These are phyloP conservation scores for Thalassia testudinum DNA, from an alignment of 116 monocot species.

Conservation along the genomic window DNA sequence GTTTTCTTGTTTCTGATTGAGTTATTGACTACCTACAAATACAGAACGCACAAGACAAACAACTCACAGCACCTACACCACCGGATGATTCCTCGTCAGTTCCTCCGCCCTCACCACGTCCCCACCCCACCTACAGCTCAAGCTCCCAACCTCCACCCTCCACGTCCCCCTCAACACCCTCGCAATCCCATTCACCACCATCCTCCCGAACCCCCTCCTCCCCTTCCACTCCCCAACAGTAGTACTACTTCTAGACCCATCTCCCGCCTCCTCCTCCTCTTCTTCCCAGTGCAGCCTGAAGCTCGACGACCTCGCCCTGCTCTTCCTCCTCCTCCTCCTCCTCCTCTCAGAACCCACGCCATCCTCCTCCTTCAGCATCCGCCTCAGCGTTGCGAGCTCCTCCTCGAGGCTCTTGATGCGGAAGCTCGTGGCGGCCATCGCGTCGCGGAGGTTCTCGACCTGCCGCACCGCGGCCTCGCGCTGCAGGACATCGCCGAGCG, in stretches of 20 bases:
- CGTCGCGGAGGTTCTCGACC: slow-evolving; percentile 30
- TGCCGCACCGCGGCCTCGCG: slow-evolving; percentile 49
- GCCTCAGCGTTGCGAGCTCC: slow-evolving; percentile 38
- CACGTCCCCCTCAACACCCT: slow-evolving; percentile 24
- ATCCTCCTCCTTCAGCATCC: slow-evolving; percentile 27
- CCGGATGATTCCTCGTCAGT: slow-evolving; percentile 1
- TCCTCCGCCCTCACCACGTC: neutral
- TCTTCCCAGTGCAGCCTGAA: slow-evolving; percentile 22
- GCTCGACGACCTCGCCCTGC: slow-evolving; percentile 23
- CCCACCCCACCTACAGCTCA: slow-evolving; percentile 1
- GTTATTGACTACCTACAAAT: too few relatives aligned
- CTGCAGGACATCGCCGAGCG: slow-evolving; percentile 58
- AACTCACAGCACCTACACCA: too few relatives aligned
- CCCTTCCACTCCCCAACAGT: neutral
- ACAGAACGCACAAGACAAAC: too few relatives aligned
- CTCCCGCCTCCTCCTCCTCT: too few relatives aligned
- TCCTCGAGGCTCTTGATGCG: slow-evolving; percentile 54
- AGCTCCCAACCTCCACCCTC: slow-evolving; percentile 4
- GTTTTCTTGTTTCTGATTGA: too few relatives aligned
- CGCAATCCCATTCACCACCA: slow-evolving; percentile 44
- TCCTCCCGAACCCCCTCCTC: slow-evolving; percentile 22
- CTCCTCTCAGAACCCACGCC: neutral
- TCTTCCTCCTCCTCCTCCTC: slow-evolving; percentile 8
- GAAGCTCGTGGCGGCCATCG: slow-evolving; percentile 48
- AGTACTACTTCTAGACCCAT: neutral